A percentile compares a stretch with the other conserved stretches of the same genome.
Evolutionary conservation across 2,329 filamentous ascomycete species (phyloP).

Genomic region (Colletotrichum godetiae): DNA sequence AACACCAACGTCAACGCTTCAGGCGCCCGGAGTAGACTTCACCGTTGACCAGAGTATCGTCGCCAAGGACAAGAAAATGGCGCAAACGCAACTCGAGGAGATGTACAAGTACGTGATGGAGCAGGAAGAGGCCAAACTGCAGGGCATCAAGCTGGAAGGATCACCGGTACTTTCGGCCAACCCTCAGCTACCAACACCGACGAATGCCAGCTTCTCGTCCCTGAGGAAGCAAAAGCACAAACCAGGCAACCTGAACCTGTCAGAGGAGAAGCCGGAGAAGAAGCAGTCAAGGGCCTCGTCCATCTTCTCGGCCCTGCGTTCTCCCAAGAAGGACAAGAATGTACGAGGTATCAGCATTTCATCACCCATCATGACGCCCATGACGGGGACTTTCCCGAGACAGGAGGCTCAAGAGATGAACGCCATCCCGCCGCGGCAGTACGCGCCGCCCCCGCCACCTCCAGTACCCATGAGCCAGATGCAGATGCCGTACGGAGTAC

Average conservation of each 20-base stretch:
- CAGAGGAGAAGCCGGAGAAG: constrained; percentile 53
- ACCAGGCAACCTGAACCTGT: constrained; percentile 62
- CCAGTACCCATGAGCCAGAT: constrained; percentile 63
- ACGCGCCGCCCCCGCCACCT: constrained; percentile 67
- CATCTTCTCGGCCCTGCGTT: constrained; percentile 70
- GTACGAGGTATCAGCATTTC: constrained; percentile 68
- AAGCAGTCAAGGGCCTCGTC: constrained; percentile 68
- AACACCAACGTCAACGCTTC: constrained; percentile 57
- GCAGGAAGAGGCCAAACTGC: constrained; percentile 78
- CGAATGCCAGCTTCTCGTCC: constrained; percentile 44
- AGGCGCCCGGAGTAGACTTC: constrained; percentile 70
- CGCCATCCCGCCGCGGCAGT: constrained; percentile 67
- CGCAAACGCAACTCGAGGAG: constrained; percentile 86
- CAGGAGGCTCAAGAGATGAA: constrained; percentile 67
- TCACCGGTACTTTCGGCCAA: constrained; percentile 47
- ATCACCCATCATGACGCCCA: constrained; percentile 73
- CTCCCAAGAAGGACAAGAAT: constrained; percentile 66
- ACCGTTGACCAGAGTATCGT: constrained; percentile 84
- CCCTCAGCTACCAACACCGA: constrained; percentile 40
- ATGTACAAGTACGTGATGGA: constrained; percentile 94
- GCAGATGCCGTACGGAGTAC: constrained; percentile 50
- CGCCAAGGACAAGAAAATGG: constrained; percentile 77
- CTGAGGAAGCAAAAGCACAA: constrained; percentile 60
- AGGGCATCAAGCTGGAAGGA: constrained; percentile 62
- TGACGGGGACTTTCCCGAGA: constrained; percentile 69